Base-by-base conservation (phyloP, 2,329 filamentous ascomycete species). In the Ceratocystiopsis brevicomis region DNA sequence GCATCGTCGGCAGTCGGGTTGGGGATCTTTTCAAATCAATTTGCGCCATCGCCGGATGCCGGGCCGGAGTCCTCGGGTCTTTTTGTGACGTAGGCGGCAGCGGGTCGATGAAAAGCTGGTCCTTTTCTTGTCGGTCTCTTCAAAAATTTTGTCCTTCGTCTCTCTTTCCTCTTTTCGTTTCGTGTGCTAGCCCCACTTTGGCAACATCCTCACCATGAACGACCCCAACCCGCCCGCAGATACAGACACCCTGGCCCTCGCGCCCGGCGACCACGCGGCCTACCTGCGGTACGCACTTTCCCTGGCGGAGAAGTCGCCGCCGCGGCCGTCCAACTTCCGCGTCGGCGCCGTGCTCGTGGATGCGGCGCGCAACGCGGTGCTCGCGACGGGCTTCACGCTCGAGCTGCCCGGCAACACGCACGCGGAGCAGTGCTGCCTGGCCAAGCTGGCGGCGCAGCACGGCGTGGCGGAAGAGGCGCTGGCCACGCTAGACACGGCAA, bases 361-460 rank as follows among this genome's bases (percentile, higher is more conserved):
- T 6, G 45, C 13, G 16, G 15, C 3, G 15, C 21, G 15, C 12
- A 25, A 33, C 21, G 15, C 30, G 21, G 65, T 92, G 45, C 67
- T 92, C 25, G 73, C 81, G 1, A 82, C 83, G 2, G 88, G 90
- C 44, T 96, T 88, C 63, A 95, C 90, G 0, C 70, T 95, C 46
- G 88, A 98, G 60, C 74, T 87, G 4, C 69, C 76, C 0, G 90
- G 88, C 37, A 98, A 98, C 62, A 96, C 90, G 0, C 90, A 98
- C 56, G 90, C 90, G 4, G 90, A 98, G 57, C 86, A 98, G 62
- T 88, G 81, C 59, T 93, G 85, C 55, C 70, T 98, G 45, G 61
- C 78, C 40, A 96, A 98, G 58, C 69, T 78, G 14, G 65, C 73
- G 1, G 53, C 62, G 40, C 52, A 63, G 48, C 56, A 71, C 44